Evolutionary conservation across 2,329 filamentous ascomycete species (phyloP).

Genomic region (Capronia coronata): DNA sequence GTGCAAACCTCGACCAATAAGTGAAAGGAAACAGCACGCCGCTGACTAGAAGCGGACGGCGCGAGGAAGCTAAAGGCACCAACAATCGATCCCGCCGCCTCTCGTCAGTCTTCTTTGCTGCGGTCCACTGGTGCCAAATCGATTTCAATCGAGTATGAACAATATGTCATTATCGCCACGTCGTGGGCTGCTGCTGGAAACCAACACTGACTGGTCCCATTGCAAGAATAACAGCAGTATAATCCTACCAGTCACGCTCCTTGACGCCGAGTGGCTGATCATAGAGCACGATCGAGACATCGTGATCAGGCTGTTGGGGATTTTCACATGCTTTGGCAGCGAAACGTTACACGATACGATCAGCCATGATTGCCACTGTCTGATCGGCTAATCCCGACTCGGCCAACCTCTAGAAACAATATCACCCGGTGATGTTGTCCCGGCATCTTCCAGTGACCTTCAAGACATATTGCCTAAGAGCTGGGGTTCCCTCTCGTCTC

Average conservation of each 20-base stretch:
- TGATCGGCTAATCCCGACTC: background rate
- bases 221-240: no score
- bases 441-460: background rate
- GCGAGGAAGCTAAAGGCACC: constrained; percentile 1
- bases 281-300: background rate
- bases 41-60: constrained; percentile 1
- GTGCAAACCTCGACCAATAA: background rate
- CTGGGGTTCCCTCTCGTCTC: no score
- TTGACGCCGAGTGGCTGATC: background rate
- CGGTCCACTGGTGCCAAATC: no score
- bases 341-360: constrained; percentile 13
- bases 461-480: background rate
- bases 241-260: no score
- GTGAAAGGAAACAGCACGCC: background rate
- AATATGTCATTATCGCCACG: no score
- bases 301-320: constrained; percentile 3
- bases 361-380: constrained; percentile 8
- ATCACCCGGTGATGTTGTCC: no score
- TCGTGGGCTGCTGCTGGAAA: no score
- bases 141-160: no score
- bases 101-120: constrained; percentile 4
- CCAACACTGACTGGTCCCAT: no score
- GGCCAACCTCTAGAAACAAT: background rate
- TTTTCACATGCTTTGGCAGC: constrained; percentile 16
- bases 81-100: constrained; percentile 6